A percentile compares a stretch with the other conserved stretches of the same genome.
phyloP scores from a whole-genome alignment of 495 filamentous ascomycete species.

The Baudoinia panamericana region DNA sequence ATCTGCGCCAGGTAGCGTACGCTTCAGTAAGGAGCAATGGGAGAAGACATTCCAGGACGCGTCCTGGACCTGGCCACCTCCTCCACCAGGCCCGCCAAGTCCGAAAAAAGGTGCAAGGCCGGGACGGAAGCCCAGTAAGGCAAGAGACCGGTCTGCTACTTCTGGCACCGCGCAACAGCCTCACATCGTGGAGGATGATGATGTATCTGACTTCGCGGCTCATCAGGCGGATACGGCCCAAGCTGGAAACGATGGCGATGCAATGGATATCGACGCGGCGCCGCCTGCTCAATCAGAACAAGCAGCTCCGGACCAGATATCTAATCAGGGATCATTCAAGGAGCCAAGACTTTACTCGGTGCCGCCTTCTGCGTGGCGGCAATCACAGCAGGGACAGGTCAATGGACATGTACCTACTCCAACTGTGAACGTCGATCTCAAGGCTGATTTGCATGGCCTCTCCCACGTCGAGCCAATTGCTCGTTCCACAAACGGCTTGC shows the following conservation, averaged over 20 bases:
- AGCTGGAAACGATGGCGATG: conserved; percentile 21
- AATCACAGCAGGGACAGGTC: conserved; percentile 4
- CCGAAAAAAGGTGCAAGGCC: conserved; percentile 15
- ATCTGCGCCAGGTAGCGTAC: conserved; percentile 32
- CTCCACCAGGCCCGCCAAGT: conserved; percentile 10
- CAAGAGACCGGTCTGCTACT: not conserved
- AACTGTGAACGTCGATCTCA: conserved; percentile 34
- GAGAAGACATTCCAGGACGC: conserved; percentile 47
- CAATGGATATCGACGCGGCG: conserved; percentile 31
- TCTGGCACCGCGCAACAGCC: not conserved
- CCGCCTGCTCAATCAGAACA: conserved; percentile 9
- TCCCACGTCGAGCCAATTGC: conserved; percentile 54
- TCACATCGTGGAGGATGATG: conserved; percentile 8
- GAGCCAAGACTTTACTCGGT: conserved; percentile 20
- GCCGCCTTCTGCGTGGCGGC: conserved; percentile 17
- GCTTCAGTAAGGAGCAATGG: conserved; percentile 58
- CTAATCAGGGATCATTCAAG: conserved; percentile 1
- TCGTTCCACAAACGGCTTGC: conserved; percentile 38
- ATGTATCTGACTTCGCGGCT: conserved; percentile 10
- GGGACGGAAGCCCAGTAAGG: conserved; percentile 12
- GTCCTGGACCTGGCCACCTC: conserved; percentile 34
- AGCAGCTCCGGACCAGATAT: conserved; percentile 1
- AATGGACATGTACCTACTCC: conserved; percentile 9
- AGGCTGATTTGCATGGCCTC: conserved; percentile 51
- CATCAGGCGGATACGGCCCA: not conserved